Base-by-base conservation (phyloP, 768 basidiomycete species). In the Lactarius trivialis region DNA sequence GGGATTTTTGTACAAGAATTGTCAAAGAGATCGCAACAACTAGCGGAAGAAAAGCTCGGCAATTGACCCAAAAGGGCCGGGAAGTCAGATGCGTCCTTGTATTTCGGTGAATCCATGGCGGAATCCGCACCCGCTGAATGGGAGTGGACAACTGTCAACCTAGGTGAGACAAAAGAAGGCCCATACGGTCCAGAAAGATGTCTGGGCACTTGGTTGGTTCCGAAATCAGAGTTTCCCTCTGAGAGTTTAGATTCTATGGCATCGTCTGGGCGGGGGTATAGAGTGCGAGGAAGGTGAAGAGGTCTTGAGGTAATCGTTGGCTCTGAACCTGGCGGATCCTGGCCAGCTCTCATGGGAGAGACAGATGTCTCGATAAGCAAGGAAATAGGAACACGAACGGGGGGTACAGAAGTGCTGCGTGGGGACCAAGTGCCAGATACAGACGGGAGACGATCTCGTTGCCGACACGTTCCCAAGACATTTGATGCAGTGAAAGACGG, bases 1-100 rank as follows among this genome's bases (percentile, higher is more conserved):
- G 61, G 61, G 1, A 53, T 14, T 54, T 54, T 63, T 19, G 33
- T 34, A 54, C 45, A 36, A 32, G 56, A 12, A 26, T 19, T 36
- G 5, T 21, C 30, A 7, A 19, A 32, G 48, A 34, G 7, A 49
- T 45, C 30, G 39, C 24, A 43, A 37, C 41, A 26, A 4, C 28
- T 26, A 39, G 21, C 21, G 28, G 51, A 48, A 43, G 53, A 43
- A 5, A 45, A 24, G 36, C 51, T 32, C 15, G 34, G 43, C 1
- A 37, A 33, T 6, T 63, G 51, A 21, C 4, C 43, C 26, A 52
- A 26, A 48, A 36, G 39, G 28, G 28, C n/a, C 7, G 41, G 28
- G 33, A 32, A 39, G 12, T 24, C 56, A 28, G 56, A 32, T 4
- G 7, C 26, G 28, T 34, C 33, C 11, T 48, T 21, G 26, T 52